Base-by-base conservation (phyloP, 495 filamentous ascomycete species). In the Neurospora sublineolata region DNA sequence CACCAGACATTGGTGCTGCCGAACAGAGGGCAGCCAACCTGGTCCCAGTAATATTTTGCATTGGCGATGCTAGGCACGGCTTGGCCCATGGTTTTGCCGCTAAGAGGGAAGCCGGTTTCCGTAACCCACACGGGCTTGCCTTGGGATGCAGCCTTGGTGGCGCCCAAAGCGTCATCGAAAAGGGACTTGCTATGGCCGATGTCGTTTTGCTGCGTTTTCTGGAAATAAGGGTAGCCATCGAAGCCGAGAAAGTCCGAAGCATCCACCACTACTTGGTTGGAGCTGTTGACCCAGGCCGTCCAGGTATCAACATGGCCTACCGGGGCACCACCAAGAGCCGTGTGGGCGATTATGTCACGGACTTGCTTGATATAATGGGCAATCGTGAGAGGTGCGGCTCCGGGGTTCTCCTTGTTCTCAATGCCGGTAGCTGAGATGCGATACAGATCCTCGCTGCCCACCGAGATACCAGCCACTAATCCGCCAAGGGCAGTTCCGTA, bases 291-390 rank as follows among this genome's bases (percentile, higher is more conserved):
- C 89, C 90, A 96, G 72, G 89, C 89, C 60, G 90, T 93, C 93
- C 94, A 97, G 71, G 93, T 97, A 80, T 97, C 94, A 77, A 96
- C 94, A 81, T 97, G 93, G 58, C 94, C 94, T 75, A 97, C 83
- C 12, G 87, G 83, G 41, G 82, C 83, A 46, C 77, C 79, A 44
- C 82, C 82, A 70, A 92, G 82, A 60, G 76, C 72, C 41, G 92
- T 92, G 74, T 85, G 85, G 11, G 80, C 70, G 75, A 94, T 87
- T 72, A 85, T 79, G 9, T 82, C 77, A 69, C 88, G 86, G 72
- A 90, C 87, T 78, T 89, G 82, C 67, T 85, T 78, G 83, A 94
- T 93, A 84, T 90, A 92, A 69, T 79, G 76, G 75, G 84, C 87
- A 67, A 94, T 79, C 16, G 79, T 83, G 42, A 84, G 82, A 11